Evolutionary conservation across 2,329 filamentous ascomycete genomes (phyloP).

Genomic region (Fusarium newnesense): DNA sequence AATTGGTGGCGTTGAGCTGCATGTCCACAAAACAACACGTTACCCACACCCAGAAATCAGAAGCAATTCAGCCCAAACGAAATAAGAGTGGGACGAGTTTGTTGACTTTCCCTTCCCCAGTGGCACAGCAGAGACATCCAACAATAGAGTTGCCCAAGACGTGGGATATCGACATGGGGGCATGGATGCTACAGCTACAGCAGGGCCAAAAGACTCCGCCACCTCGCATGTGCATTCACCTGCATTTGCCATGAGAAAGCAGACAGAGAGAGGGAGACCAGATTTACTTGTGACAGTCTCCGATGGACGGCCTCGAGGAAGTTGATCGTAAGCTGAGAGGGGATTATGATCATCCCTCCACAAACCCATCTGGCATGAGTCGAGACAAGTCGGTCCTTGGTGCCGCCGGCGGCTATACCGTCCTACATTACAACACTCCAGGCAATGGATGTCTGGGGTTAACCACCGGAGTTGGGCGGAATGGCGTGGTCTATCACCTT

Average conservation of each 20-base stretch:
- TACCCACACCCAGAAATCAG: conserved; percentile 20
- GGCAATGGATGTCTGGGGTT: conserved; percentile 1
- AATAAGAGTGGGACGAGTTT: conserved; percentile 13
- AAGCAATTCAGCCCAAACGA: conserved; percentile 10
- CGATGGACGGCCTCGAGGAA: conserved; percentile 1
- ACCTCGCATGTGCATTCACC: conserved; percentile 28
- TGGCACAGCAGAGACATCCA: conserved; percentile 18
- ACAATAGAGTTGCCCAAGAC: neutral
- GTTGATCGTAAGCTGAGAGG: neutral
- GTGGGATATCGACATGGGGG: conserved; percentile 8
- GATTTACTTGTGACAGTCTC: conserved; percentile 28
- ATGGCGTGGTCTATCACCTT: conserved; percentile 23
- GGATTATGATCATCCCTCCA: conserved; percentile 18
- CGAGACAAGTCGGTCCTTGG: conserved; percentile 11
- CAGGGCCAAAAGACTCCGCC: conserved; percentile 28
- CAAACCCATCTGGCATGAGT: conserved; percentile 18
- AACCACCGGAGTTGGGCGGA: conserved; percentile 24
- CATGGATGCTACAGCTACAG: conserved; percentile 7
- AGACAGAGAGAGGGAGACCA: neutral
- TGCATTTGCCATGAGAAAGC: conserved; percentile 19
- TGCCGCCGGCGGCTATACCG: conserved; percentile 24
- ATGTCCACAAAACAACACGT: conserved; percentile 25
- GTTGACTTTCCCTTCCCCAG: neutral
- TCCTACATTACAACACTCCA: neutral
- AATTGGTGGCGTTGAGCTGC: conserved; percentile 13